phyloP scores from a whole-genome alignment of 805 yeast genomes.

The Nakazawaea holstii region DNA sequence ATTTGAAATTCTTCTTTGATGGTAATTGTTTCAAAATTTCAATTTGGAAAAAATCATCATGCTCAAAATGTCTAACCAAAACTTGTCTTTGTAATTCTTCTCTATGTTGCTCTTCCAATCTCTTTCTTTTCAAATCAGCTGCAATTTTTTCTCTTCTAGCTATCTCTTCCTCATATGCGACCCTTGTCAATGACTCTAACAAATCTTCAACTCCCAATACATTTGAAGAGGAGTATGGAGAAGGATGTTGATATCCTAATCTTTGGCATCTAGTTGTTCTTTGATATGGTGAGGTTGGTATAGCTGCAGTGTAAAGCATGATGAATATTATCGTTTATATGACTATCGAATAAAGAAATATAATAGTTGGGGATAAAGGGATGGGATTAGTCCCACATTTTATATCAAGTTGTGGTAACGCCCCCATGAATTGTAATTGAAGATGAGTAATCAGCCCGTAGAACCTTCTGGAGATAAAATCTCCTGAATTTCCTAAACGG shows the following conservation, averaged over 20 bases:
- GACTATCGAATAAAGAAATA: neutral
- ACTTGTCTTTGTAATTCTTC: neutral
- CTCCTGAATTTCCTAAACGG: neutral
- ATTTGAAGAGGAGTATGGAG: too few species aligned
- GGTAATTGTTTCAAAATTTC: constrained; percentile 1
- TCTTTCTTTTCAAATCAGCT: constrained; percentile 8
- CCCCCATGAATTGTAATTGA: neutral
- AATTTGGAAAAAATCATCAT: constrained; percentile 4
- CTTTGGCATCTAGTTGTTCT: constrained; percentile 1
- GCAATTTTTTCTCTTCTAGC: constrained; percentile 1
- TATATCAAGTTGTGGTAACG: neutral
- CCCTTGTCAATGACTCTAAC: constrained; percentile 2
- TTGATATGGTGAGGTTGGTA: neutral
- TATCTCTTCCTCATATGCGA: constrained; percentile 6
- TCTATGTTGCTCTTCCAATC: neutral
- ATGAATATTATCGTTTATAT: too few species aligned
- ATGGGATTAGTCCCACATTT: too few species aligned
- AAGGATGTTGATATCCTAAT: neutral
- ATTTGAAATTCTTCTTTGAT: constrained; percentile 5
- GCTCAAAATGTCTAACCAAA: constrained; percentile 2
- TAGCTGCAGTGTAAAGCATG: neutral
- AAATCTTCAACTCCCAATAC: constrained; percentile 3
- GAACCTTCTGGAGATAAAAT: constrained; percentile 8
- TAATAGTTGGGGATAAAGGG: too few species aligned
- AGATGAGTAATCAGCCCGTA: neutral